These are phyloP conservation scores for Populus davidiana DNA, from an alignment of 345 rosid species.

Conservation along the genomic window DNA sequence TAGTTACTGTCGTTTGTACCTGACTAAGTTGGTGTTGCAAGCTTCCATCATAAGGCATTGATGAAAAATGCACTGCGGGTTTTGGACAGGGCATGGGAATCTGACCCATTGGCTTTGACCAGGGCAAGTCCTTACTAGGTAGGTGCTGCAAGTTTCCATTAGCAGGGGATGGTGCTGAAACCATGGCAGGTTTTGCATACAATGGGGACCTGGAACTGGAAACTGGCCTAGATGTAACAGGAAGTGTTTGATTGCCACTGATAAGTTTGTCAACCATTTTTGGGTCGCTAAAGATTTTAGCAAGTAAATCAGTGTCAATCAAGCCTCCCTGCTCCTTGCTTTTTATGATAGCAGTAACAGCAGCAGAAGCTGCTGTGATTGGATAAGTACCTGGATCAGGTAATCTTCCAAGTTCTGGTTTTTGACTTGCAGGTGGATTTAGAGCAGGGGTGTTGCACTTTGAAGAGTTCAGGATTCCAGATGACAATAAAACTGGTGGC, in stretches of 20 bases:
- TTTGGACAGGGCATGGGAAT: background rate
- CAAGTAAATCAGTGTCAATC: constrained; percentile 56
- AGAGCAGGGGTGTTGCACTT: background rate
- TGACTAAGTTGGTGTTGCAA: constrained; percentile 12
- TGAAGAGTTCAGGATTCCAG: constrained; percentile 10
- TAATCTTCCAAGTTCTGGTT: background rate
- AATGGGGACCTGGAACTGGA: constrained; percentile 1
- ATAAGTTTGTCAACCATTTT: constrained; percentile 41
- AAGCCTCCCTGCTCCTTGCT: constrained; percentile 32
- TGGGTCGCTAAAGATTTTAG: constrained; percentile 53
- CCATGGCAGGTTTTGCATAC: background rate
- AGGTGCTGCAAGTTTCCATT: constrained; percentile 10
- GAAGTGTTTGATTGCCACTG: constrained; percentile 14
- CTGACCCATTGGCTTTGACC: constrained; percentile 11
- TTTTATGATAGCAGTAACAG: constrained; percentile 34
- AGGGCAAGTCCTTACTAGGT: constrained; percentile 10
- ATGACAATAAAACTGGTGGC: constrained; percentile 10
- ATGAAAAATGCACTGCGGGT: background rate
- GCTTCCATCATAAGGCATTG: constrained; percentile 7
- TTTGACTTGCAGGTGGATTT: background rate
- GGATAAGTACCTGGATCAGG: constrained; percentile 28
- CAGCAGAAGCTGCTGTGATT: constrained; percentile 41
- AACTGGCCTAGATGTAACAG: constrained; percentile 12
- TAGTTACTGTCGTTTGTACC: constrained; percentile 11
- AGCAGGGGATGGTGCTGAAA: background rate